Conservation (phyloP, 176 grass and related monocot species). For the Puccinellia tenuiflora region DNA sequence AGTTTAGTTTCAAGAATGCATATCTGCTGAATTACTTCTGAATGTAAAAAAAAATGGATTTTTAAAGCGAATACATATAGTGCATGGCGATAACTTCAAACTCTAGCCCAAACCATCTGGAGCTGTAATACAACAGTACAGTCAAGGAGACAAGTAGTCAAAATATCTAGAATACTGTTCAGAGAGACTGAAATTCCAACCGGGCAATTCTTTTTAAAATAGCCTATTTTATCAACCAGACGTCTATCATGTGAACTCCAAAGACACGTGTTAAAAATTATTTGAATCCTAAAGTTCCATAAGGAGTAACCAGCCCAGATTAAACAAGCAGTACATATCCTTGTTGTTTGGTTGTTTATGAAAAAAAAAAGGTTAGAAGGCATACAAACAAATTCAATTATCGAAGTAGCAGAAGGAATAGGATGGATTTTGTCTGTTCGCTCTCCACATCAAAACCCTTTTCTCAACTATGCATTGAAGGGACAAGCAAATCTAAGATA, state of each 20-base stretch:
- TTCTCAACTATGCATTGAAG: constrained; percentile 18
- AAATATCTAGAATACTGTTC: not conserved
- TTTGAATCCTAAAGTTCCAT: not conserved
- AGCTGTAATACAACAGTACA: not conserved
- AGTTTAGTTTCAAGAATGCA: not conserved
- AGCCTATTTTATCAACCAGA: not conserved
- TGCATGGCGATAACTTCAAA: not conserved
- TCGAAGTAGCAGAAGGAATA: not conserved
- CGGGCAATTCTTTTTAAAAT: not conserved
- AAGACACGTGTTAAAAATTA: not conserved
- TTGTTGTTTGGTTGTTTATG: constrained; percentile 2
- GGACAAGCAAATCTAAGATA: constrained; percentile 23
- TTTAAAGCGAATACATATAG: not conserved
- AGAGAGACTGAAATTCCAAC: not conserved
- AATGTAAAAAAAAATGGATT: not conserved
- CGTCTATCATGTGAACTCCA: not conserved
- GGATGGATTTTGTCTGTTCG: constrained; percentile 4
- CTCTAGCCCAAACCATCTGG: not conserved
- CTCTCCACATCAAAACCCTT: not conserved
- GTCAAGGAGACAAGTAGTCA: not conserved
- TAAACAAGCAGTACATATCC: not conserved
- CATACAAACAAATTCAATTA: not conserved
- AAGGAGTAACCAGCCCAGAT: not conserved
- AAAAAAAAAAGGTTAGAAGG: not conserved
- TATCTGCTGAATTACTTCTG: not conserved